Evolutionary conservation across 345 rosid genomes (phyloP).

Genomic region (Melastoma malabathricum): DNA sequence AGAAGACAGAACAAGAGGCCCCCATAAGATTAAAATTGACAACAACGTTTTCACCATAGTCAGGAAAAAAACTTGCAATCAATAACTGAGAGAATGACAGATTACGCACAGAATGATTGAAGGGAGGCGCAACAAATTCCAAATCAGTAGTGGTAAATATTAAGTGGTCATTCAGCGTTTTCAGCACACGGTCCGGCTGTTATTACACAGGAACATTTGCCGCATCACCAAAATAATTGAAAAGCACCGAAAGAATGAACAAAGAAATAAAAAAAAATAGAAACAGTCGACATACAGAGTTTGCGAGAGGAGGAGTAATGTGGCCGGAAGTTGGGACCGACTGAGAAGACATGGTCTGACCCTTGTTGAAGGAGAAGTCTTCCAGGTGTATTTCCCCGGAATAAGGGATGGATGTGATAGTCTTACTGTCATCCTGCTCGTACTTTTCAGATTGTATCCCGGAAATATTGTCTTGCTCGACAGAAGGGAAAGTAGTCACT

Average conservation of each 20-base stretch:
- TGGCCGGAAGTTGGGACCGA: slow-evolving; percentile 2
- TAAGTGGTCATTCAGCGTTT: too few species aligned
- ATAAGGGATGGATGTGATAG: slow-evolving; percentile 17
- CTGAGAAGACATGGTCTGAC: slow-evolving; percentile 3
- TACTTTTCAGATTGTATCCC: slow-evolving; percentile 9
- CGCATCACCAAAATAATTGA: too few species aligned
- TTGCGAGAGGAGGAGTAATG: slow-evolving; percentile 6
- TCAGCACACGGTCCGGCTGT: too few species aligned
- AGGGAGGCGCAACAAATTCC: too few species aligned
- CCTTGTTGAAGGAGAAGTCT: slow-evolving; percentile 26
- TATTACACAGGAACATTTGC: not conserved
- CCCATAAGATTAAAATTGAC: too few species aligned
- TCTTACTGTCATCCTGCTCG: slow-evolving; percentile 20
- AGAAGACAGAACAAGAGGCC: too few species aligned
- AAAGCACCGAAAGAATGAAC: not conserved
- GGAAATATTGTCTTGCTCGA: slow-evolving; percentile 17
- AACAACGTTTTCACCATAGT: too few species aligned
- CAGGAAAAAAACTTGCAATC: too few species aligned
- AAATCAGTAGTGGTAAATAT: too few species aligned
- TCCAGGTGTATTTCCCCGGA: slow-evolving; percentile 20
- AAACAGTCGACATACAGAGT: slow-evolving; percentile 4
- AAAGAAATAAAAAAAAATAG: too few species aligned
- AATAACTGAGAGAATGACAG: not conserved
- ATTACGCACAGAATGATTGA: not conserved
- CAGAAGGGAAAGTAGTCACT: slow-evolving; percentile 9